Evolutionary conservation across 1,284 basidiomycete genomes (phyloP).

Genomic region (Rhodotorula sp.): DNA sequence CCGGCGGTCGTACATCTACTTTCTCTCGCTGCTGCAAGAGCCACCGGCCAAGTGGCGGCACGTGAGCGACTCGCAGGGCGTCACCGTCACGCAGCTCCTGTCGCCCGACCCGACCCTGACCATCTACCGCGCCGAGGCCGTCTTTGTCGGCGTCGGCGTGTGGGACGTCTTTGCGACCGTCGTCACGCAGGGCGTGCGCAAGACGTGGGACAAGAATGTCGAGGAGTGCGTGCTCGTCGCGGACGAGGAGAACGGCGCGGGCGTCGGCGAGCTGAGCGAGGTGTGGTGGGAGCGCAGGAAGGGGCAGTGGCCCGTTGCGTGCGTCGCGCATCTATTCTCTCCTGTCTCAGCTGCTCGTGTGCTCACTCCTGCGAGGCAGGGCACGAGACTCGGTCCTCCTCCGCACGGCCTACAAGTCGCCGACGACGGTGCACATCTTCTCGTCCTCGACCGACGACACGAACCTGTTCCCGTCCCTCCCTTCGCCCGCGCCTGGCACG

Average conservation of each 20-base stretch:
- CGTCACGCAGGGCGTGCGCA: slow-evolving; percentile 74
- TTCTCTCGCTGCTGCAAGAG: slow-evolving; percentile 94
- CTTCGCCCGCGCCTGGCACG: slow-evolving; percentile 67
- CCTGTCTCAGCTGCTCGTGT: slow-evolving; percentile 16
- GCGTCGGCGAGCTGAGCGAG: slow-evolving; percentile 73
- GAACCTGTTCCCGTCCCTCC: slow-evolving; percentile 77
- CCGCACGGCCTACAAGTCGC: slow-evolving; percentile 96
- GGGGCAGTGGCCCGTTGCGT: slow-evolving; percentile 89
- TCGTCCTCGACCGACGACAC: slow-evolving; percentile 90
- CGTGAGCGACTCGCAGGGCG: slow-evolving; percentile 82
- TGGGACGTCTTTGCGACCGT: slow-evolving; percentile 96
- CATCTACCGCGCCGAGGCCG: slow-evolving; percentile 94
- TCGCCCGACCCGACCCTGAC: slow-evolving; percentile 96
- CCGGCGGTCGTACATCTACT: slow-evolving; percentile 94
- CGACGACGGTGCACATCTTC: slow-evolving; percentile 91
- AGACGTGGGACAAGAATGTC: slow-evolving; percentile 86
- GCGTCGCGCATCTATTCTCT: slow-evolving; percentile 50
- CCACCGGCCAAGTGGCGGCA: slow-evolving; percentile 95
- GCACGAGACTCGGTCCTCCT: slow-evolving; percentile 87
- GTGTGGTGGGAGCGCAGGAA: slow-evolving; percentile 88
- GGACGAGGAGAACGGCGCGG: slow-evolving; percentile 81
- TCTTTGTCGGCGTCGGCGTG: slow-evolving; percentile 91
- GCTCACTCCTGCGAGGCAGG: slow-evolving; percentile 54
- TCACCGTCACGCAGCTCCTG: slow-evolving; percentile 88
- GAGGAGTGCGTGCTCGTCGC: slow-evolving; percentile 83